A percentile compares a stretch with the other conserved stretches of the same genome.
Evolutionary conservation across 129 eudicot genomes (phyloP).

Genomic region (Saposhnikovia divaricata): DNA sequence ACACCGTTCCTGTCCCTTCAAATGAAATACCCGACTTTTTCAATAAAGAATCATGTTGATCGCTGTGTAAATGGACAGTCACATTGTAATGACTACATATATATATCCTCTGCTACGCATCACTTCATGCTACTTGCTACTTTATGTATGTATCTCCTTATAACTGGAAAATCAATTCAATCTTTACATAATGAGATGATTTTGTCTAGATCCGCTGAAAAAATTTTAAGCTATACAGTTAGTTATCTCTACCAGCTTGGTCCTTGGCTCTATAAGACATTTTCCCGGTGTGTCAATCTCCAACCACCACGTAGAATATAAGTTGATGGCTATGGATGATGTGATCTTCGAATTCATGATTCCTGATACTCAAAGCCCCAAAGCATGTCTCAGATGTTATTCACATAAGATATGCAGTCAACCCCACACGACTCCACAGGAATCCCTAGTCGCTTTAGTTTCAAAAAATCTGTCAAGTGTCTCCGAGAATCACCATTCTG

Average conservation of each 20-base stretch:
- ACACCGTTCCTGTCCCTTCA: too few species aligned
- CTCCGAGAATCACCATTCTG: background rate
- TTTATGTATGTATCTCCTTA: background rate
- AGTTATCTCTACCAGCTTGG: conserved; percentile 1
- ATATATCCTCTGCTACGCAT: background rate
- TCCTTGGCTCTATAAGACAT: conserved; percentile 6
- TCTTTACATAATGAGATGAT: conserved; percentile 15
- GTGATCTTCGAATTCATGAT: background rate
- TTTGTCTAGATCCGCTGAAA: conserved; percentile 6
- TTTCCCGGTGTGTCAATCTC: background rate
- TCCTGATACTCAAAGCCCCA: conserved; percentile 6
- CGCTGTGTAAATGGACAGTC: background rate
- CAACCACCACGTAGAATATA: background rate
- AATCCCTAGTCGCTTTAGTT: background rate
- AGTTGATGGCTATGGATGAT: background rate
- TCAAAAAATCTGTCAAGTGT: background rate
- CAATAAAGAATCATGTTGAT: too few species aligned
- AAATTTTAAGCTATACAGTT: conserved; percentile 32
- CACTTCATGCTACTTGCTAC: background rate
- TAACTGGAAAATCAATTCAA: background rate
- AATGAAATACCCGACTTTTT: too few species aligned
- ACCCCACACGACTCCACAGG: background rate
- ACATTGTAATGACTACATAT: background rate
- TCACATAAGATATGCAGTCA: background rate
- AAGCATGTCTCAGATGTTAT: background rate